Conservation (phyloP, 768 basidiomycete genomes). For the Epithele typhae region DNA sequence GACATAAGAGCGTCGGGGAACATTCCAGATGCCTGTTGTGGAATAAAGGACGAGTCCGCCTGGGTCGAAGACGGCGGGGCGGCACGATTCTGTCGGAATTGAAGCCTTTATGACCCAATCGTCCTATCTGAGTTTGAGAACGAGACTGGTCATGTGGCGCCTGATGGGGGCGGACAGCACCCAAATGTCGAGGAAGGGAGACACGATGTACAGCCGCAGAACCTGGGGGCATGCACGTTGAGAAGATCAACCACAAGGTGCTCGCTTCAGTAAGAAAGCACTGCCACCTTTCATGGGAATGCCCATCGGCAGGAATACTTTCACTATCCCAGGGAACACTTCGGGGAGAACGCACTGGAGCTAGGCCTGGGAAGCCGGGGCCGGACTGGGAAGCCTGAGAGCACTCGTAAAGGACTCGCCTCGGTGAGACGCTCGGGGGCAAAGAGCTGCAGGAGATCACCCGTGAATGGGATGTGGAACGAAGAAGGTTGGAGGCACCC, state of each 20-base stretch:
- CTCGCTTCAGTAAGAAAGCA: conserved; percentile 4
- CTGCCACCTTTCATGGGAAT: conserved; percentile 9
- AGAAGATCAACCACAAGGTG: background rate
- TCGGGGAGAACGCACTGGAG: background rate
- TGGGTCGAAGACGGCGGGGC: no score
- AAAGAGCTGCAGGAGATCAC: conserved; percentile 10
- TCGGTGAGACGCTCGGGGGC: conserved; percentile 7
- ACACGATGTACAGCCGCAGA: no score
- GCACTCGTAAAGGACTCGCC: background rate
- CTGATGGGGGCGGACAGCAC: no score
- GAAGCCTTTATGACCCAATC: no score
- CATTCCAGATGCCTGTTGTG: conserved; percentile 7
- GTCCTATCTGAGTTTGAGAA: no score
- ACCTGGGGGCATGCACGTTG: no score
- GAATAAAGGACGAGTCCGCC: conserved; percentile 8
- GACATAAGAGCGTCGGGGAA: conserved; percentile 2
- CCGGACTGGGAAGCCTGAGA: conserved; percentile 2
- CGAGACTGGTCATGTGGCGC: no score
- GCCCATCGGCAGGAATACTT: background rate
- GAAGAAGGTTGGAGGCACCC: conserved; percentile 8
- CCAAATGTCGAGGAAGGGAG: no score
- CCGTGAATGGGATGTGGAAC: conserved; percentile 11
- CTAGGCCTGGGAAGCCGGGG: background rate
- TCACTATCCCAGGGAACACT: background rate
- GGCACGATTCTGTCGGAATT: no score